These are phyloP conservation scores for Rubroboletus satanas DNA, from an alignment of 768 basidiomycete genomes.

Conservation along the genomic window DNA sequence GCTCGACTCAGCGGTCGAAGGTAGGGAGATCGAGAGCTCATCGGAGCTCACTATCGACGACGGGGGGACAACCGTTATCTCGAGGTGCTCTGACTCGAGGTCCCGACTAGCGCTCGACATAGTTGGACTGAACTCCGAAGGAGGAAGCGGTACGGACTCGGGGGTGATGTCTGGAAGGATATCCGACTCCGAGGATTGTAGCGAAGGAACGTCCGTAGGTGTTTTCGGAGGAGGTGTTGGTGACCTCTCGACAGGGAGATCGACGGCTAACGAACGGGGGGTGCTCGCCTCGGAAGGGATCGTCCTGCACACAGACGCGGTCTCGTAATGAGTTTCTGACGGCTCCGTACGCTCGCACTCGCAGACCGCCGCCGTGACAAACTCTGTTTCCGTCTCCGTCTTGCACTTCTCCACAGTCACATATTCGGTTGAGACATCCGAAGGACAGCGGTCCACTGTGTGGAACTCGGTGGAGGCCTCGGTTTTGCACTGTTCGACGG, in stretches of 20 bases:
- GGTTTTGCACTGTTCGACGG: slow-evolving; percentile 42
- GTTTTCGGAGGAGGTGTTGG: slow-evolving; percentile 28
- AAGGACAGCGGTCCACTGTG: slow-evolving; percentile 44
- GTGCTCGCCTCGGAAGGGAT: slow-evolving; percentile 35
- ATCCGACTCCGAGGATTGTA: slow-evolving; percentile 26
- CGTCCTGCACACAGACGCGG: slow-evolving; percentile 40
- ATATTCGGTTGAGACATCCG: slow-evolving; percentile 45
- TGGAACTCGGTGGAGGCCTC: slow-evolving; percentile 44
- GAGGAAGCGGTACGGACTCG: slow-evolving; percentile 39
- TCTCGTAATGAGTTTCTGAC: slow-evolving; percentile 51
- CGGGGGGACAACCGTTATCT: slow-evolving; percentile 5
- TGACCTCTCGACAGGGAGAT: slow-evolving; percentile 22
- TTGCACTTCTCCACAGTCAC: slow-evolving; percentile 47
- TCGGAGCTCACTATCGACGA: slow-evolving; percentile 19
- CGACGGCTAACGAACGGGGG: slow-evolving; percentile 35
- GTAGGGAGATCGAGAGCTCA: slow-evolving; percentile 24
- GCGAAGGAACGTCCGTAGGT: slow-evolving; percentile 25
- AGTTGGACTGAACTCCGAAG: slow-evolving; percentile 31
- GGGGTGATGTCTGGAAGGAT: slow-evolving; percentile 18
- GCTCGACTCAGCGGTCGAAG: slow-evolving; percentile 31
- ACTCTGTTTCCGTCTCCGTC: slow-evolving; percentile 42
- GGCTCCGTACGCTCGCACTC: slow-evolving; percentile 23
- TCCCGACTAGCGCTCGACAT: slow-evolving; percentile 19
- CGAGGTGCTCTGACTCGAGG: slow-evolving; percentile 20
- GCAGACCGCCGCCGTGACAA: slow-evolving; percentile 45